Percentiles rank a stretch among this genome's conserved stretches.
phyloP scores from a whole-genome alignment of 257 asterid genomes.

The Fraxinus americana region DNA sequence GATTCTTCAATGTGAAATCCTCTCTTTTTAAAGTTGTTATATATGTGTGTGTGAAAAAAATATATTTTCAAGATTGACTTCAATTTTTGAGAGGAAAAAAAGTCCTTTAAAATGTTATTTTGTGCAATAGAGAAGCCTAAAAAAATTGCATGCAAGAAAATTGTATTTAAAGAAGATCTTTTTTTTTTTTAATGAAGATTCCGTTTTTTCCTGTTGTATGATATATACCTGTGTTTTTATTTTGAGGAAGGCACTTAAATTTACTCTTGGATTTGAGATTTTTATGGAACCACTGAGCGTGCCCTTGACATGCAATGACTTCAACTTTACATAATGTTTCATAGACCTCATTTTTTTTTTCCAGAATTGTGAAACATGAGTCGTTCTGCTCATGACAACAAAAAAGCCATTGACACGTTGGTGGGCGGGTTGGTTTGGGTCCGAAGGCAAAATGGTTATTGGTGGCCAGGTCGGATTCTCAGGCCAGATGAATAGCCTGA shows the following conservation, averaged over 20 bases:
- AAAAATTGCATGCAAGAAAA: neutral
- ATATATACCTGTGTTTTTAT: neutral
- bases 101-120: too few species aligned
- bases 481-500: constrained; percentile 70
- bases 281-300: constrained; percentile 7
- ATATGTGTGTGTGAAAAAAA: neutral
- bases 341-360: too few species aligned
- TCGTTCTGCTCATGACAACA: constrained; percentile 49
- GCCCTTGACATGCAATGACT: constrained; percentile 27
- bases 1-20: constrained; percentile 24
- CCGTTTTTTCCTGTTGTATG: neutral
- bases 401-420: constrained; percentile 57
- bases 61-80: constrained; percentile 14
- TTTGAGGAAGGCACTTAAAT: neutral
- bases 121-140: constrained; percentile 1
- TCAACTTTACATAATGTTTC: too few species aligned
- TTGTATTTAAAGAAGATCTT: neutral
- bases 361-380: constrained; percentile 40
- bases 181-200: neutral
- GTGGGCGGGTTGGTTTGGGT: constrained; percentile 95
- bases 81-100: too few species aligned
- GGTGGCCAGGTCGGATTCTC: constrained; percentile 95
- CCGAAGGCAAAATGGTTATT: constrained; percentile 79
- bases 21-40: constrained; percentile 10
- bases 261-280: too few species aligned